Conservation (phyloP, 2,329 filamentous ascomycete genomes). For the Paramyrothecium sp. region DNA sequence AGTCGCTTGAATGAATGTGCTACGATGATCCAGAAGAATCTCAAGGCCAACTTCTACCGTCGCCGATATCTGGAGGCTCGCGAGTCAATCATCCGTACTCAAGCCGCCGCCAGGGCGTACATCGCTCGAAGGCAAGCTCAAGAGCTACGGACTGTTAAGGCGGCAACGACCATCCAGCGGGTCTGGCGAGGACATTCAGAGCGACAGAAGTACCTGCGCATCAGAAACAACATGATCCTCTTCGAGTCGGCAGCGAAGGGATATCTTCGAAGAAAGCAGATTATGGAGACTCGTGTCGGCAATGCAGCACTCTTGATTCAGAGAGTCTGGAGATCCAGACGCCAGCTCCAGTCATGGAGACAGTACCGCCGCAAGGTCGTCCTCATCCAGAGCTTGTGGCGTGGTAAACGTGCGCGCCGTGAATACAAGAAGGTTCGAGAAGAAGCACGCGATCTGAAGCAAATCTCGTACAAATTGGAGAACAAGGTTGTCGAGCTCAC, state of each 20-base stretch:
- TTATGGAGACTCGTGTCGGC: slow-evolving; percentile 89
- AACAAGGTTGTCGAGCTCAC: slow-evolving; percentile 99
- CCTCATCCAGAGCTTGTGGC: slow-evolving; percentile 89
- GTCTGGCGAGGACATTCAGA: slow-evolving; percentile 94
- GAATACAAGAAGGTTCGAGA: slow-evolving; percentile 90
- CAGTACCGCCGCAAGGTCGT: slow-evolving; percentile 87
- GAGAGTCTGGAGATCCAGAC: slow-evolving; percentile 80
- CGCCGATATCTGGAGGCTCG: slow-evolving; percentile 86
- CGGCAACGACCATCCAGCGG: slow-evolving; percentile 91
- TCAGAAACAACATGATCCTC: slow-evolving; percentile 80
- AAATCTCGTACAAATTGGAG: slow-evolving; percentile 98
- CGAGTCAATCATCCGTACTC: slow-evolving; percentile 74
- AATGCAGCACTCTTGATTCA: slow-evolving; percentile 92
- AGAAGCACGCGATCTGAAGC: slow-evolving; percentile 96
- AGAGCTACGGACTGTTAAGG: slow-evolving; percentile 78
- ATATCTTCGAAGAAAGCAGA: slow-evolving; percentile 83
- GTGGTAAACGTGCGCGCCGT: slow-evolving; percentile 75
- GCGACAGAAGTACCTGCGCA: slow-evolving; percentile 73
- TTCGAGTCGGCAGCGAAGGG: slow-evolving; percentile 92
- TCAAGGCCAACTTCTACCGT: slow-evolving; percentile 92
- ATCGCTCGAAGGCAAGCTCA: slow-evolving; percentile 75
- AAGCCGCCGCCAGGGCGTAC: slow-evolving; percentile 75
- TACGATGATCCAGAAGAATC: slow-evolving; percentile 98
- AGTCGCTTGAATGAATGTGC: slow-evolving; percentile 89
- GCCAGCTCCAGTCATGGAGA: slow-evolving; percentile 77